Conservation (phyloP, 176 grass and related monocot genomes). For the Paspalum vaginatum region DNA sequence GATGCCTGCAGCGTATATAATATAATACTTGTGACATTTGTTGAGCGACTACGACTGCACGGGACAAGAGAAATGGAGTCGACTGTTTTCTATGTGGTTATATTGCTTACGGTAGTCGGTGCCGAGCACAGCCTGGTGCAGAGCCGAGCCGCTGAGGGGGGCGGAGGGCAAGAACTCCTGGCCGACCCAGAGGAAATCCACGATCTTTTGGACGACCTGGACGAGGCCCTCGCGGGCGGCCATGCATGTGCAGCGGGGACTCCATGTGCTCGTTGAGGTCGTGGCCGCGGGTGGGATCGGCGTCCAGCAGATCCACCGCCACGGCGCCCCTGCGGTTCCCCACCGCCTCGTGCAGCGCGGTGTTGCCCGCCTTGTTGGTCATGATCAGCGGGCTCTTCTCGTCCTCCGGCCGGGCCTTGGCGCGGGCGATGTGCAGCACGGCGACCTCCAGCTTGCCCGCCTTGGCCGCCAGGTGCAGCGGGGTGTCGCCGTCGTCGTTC, state of each 20-base stretch:
- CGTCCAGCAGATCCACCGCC: conserved; percentile 47
- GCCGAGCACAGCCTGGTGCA: conserved; percentile 71
- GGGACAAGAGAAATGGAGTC: too few relatives aligned
- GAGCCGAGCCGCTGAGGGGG: conserved; percentile 47
- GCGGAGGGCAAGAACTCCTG: conserved; percentile 9
- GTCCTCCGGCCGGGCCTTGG: conserved; percentile 27
- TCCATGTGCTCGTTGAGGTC: conserved; percentile 46
- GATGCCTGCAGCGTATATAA: too few relatives aligned
- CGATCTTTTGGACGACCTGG: conserved; percentile 50
- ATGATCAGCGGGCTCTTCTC: conserved; percentile 1
- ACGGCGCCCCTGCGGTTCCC: conserved; percentile 19
- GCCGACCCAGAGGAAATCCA: conserved; percentile 46
- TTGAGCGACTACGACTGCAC: too few relatives aligned
- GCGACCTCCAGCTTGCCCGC: conserved; percentile 42
- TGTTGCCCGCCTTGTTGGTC: conserved; percentile 50
- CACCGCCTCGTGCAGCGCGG: conserved; percentile 69
- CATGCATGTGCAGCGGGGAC: conserved; percentile 70
- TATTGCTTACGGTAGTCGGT: conserved; percentile 63
- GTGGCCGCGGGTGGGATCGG: conserved; percentile 43
- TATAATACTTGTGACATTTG: too few relatives aligned
- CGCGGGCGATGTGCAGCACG: background rate
- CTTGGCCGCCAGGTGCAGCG: conserved; percentile 63
- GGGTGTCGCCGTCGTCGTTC: conserved; percentile 61
- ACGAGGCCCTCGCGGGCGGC: conserved; percentile 62
- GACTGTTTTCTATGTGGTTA: too few relatives aligned